Evolutionary conservation across 2,329 filamentous ascomycete species (phyloP).

Genomic region (Fusarium compactum): DNA sequence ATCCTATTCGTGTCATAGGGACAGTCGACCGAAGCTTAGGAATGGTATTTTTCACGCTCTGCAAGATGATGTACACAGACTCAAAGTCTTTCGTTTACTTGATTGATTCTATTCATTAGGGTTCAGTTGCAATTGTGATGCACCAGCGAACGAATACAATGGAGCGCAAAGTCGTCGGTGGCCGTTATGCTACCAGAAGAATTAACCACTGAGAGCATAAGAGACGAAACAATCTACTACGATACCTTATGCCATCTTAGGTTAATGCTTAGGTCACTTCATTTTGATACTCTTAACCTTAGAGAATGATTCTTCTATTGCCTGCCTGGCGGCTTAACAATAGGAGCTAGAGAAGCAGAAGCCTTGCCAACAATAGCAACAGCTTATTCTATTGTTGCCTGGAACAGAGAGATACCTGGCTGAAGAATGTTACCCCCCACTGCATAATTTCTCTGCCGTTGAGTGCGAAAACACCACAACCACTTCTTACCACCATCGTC

Average conservation of each 20-base stretch:
- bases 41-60: fast-evolving
- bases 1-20: neutral
- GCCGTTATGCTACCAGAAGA: neutral
- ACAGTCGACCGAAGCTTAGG: too few species aligned
- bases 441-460: neutral
- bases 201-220: neutral
- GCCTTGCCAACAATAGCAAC: neutral
- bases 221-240: neutral
- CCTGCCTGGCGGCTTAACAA: neutral
- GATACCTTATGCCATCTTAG: neutral
- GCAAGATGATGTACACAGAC: neutral
- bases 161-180: neutral
- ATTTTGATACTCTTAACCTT: neutral
- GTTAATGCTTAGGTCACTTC: fast-evolving
- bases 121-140: neutral
- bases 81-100: neutral
- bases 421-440: neutral
- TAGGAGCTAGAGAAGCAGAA: neutral
- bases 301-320: neutral
- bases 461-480: neutral
- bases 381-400: neutral
- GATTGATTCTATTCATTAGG: neutral
- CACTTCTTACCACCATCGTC: neutral
- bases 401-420: neutral
- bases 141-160: neutral